Evolutionary conservation across 75 land plant genomes (phyloP).

Genomic region (Pseudotsuga menziesii): DNA sequence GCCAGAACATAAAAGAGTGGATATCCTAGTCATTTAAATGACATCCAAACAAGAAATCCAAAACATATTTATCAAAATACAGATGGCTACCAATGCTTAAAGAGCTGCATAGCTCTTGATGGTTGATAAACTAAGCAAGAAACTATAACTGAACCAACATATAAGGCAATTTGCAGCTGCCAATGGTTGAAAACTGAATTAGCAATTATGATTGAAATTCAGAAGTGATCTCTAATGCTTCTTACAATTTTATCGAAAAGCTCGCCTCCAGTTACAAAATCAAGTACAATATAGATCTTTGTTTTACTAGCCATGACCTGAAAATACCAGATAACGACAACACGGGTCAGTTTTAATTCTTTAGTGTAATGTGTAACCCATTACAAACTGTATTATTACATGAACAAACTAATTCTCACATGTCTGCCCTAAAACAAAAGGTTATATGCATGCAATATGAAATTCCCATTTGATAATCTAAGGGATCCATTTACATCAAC

Average conservation of each 20-base stretch:
- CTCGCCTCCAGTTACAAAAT: constrained; percentile 85
- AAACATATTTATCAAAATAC: neutral
- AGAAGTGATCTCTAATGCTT: neutral
- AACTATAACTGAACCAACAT: neutral
- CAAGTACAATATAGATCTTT: constrained; percentile 88
- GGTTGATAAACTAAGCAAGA: neutral
- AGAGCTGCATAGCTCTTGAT: neutral
- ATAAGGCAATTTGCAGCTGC: too few relatives aligned
- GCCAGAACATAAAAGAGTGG: neutral
- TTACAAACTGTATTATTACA: neutral
- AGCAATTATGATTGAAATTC: neutral
- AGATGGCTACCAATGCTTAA: neutral
- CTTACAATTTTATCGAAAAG: constrained; percentile 90
- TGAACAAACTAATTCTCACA: neutral
- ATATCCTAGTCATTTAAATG: neutral
- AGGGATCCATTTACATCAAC: too few relatives aligned
- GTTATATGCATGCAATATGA: neutral
- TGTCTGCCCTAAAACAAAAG: neutral
- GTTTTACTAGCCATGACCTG: constrained; percentile 94
- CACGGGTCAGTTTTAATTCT: neutral
- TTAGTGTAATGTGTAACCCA: neutral
- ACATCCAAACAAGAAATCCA: neutral
- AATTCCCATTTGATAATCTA: neutral
- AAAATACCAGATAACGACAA: neutral
- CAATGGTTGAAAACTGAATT: too few relatives aligned